phyloP scores from a whole-genome alignment of 1,284 basidiomycete species.

The Gomphus sp. region DNA sequence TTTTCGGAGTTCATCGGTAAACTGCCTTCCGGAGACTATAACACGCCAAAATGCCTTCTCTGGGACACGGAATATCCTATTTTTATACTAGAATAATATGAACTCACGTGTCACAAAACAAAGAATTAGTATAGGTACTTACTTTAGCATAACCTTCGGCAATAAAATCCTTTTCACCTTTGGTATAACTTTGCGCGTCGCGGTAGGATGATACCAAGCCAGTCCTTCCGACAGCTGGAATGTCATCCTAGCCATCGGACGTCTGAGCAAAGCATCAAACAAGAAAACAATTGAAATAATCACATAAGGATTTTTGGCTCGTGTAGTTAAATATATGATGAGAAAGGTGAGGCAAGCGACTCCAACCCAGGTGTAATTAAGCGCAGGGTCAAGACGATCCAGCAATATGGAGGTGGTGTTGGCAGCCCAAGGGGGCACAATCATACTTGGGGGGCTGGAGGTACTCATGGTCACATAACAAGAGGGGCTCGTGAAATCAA shows the following conservation, averaged over 20 bases:
- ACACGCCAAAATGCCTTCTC: conserved; percentile 23
- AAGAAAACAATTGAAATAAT: not conserved
- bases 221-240: conserved; percentile 5
- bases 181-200: not conserved
- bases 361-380: not conserved
- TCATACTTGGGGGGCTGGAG: too few species aligned
- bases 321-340: not conserved
- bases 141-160: conserved; percentile 2
- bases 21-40: conserved; percentile 20
- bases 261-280: not conserved
- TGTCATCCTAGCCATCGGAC: not conserved
- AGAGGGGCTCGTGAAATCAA: too few species aligned
- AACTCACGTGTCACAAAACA: not conserved
- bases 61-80: conserved; percentile 15
- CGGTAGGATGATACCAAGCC: not conserved
- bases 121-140: not conserved
- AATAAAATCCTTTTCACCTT: not conserved
- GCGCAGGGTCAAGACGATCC: not conserved
- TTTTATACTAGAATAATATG: not conserved
- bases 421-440: too few species aligned
- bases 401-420: too few species aligned
- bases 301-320: not conserved
- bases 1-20: conserved; percentile 26
- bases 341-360: not conserved
- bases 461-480: too few species aligned